These are phyloP conservation scores for Mycena floridula DNA, from an alignment of 768 basidiomycete species.

Conservation along the genomic window DNA sequence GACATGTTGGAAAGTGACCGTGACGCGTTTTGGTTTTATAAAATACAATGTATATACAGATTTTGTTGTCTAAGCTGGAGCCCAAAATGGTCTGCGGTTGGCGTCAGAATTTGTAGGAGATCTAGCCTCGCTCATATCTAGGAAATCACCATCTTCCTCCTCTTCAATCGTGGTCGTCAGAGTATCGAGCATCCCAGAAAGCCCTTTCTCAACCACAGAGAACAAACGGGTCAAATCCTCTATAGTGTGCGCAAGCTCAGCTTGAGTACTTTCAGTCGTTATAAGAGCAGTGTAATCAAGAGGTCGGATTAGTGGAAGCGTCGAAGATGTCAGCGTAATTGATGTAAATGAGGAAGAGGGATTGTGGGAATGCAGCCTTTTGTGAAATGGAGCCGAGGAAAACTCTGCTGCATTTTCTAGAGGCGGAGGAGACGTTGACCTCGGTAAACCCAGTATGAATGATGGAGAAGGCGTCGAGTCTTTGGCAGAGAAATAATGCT, in stretches of 20 bases:
- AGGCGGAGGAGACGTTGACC: constrained; percentile 24
- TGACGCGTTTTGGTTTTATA: no score
- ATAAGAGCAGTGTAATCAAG: constrained; percentile 63
- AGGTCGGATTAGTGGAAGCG: constrained; percentile 49
- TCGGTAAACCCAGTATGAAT: constrained; percentile 32
- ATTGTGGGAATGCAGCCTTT: constrained; percentile 17
- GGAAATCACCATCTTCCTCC: constrained; percentile 63
- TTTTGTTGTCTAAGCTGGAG: no score
- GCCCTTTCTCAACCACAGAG: constrained; percentile 62
- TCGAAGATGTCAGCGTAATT: constrained; percentile 16
- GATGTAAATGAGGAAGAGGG: constrained; percentile 27
- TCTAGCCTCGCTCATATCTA: no score
- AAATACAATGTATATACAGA: no score
- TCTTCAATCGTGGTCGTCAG: constrained; percentile 47
- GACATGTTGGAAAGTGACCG: no score
- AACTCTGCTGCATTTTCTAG: constrained; percentile 17
- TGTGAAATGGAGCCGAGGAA: constrained; percentile 17
- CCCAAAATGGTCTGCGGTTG: no score
- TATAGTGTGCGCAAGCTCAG: constrained; percentile 66
- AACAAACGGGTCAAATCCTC: constrained; percentile 77
- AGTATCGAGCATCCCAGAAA: constrained; percentile 59
- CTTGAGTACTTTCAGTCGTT: constrained; percentile 52
- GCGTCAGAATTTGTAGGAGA: no score
- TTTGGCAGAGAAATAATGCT: constrained; percentile 14
- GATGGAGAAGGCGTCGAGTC: constrained; percentile 16